phyloP scores from a whole-genome alignment of 805 yeast species.

The Lipomyces lipofer region DNA sequence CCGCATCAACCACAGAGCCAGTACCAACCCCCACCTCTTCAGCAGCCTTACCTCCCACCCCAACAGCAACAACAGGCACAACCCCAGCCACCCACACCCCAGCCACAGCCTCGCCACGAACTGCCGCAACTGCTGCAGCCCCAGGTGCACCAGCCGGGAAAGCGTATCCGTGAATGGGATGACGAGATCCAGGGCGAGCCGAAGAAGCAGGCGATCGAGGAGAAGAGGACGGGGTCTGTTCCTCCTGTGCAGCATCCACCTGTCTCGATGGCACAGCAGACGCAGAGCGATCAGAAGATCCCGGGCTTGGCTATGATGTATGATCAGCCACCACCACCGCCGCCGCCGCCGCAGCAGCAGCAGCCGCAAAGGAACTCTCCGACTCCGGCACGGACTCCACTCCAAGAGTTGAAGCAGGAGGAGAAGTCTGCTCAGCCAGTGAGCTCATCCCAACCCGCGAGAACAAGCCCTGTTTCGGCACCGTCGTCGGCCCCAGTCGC shows the following conservation, averaged over 20 bases:
- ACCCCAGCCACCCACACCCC: slow-evolving; percentile 9
- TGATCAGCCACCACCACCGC: slow-evolving; percentile 5
- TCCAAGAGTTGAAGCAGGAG: neutral
- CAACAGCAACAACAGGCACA: slow-evolving; percentile 9
- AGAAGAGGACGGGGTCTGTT: slow-evolving; percentile 7
- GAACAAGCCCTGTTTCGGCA: too few species aligned
- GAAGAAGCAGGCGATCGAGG: slow-evolving; percentile 29
- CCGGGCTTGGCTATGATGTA: slow-evolving; percentile 25
- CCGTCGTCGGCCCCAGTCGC: neutral
- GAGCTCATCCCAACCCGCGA: neutral
- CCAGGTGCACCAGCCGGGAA: slow-evolving; percentile 6
- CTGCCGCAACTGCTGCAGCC: neutral
- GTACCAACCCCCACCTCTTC: slow-evolving; percentile 29
- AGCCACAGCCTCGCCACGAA: slow-evolving; percentile 5
- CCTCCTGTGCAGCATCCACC: slow-evolving; percentile 1
- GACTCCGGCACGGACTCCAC: neutral
- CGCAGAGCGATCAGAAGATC: slow-evolving; percentile 13
- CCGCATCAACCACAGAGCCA: slow-evolving; percentile 41
- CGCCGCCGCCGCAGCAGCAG: slow-evolving; percentile 5
- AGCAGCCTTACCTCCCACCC: slow-evolving; percentile 14
- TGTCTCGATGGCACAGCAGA: neutral
- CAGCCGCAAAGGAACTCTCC: neutral
- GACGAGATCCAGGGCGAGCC: slow-evolving; percentile 19
- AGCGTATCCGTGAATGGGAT: slow-evolving; percentile 30
- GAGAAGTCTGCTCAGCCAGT: neutral